These are phyloP conservation scores for Alternaria atra DNA, from an alignment of 2,329 filamentous ascomycete species.

Conservation along the genomic window DNA sequence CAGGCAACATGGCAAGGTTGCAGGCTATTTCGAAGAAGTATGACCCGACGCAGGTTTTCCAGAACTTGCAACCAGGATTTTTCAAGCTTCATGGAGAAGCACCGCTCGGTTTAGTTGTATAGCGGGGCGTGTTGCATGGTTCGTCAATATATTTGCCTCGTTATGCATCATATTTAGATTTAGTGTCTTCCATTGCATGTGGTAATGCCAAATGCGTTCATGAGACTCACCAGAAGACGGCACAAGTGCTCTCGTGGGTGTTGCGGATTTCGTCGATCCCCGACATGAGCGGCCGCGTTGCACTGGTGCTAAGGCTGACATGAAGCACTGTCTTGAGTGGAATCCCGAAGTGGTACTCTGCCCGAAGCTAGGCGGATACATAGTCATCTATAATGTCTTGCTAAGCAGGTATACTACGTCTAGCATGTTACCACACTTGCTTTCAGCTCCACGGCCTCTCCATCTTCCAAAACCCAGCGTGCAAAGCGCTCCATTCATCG, in stretches of 20 bases:
- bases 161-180: neutral
- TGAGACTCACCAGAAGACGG: neutral
- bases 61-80: slow-evolving; percentile 30
- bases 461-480: neutral
- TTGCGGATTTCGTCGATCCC: no score
- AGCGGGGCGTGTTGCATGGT: neutral
- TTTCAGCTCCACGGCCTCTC: neutral
- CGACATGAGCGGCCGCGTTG: neutral
- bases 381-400: neutral
- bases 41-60: slow-evolving; percentile 31
- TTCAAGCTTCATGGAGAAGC: slow-evolving; percentile 31
- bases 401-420: neutral
- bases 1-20: slow-evolving; percentile 42
- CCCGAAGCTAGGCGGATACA: neutral
- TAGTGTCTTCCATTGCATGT: neutral
- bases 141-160: neutral
- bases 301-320: neutral
- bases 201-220: neutral
- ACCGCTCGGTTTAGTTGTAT: neutral
- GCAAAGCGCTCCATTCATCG: neutral
- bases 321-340: neutral
- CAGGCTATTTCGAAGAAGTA: slow-evolving; percentile 28
- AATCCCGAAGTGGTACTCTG: neutral
- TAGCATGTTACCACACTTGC: neutral
- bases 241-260: neutral